A percentile compares a stretch with the other conserved stretches of the same genome.
phyloP scores from a whole-genome alignment of 352 stramenopile species.

The Phytophthora cactorum region DNA sequence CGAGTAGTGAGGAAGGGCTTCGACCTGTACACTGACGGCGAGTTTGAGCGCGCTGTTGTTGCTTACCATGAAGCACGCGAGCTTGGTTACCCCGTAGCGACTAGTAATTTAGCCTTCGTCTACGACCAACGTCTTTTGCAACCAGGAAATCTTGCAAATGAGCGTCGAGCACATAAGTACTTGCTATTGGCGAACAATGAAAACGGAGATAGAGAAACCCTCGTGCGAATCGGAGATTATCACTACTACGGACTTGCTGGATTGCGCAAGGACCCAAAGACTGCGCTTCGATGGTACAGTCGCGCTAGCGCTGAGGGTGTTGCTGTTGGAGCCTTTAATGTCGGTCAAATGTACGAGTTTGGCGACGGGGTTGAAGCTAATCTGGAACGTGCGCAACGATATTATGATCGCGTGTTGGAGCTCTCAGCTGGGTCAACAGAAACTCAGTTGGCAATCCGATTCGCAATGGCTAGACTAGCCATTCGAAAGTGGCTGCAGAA shows the following conservation, averaged over 20 bases:
- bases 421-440: constrained; percentile 43
- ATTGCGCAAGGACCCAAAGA: constrained; percentile 32
- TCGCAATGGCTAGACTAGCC: constrained; percentile 45
- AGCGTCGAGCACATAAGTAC: constrained; percentile 47
- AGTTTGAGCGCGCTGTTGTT: constrained; percentile 55
- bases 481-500: constrained; percentile 40
- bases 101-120: constrained; percentile 79
- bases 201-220: constrained; percentile 62
- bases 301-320: constrained; percentile 69
- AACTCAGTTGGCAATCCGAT: constrained; percentile 39
- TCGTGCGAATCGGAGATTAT: constrained; percentile 79
- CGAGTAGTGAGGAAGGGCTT: constrained; percentile 63
- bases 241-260: constrained; percentile 75
- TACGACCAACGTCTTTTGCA: constrained; percentile 65
- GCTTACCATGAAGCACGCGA: constrained; percentile 71
- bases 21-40: constrained; percentile 51
- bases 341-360: constrained; percentile 78
- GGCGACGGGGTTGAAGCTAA: constrained; percentile 59
- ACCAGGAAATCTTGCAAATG: constrained; percentile 24
- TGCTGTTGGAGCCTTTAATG: constrained; percentile 69
- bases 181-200: constrained; percentile 40
- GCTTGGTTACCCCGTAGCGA: constrained; percentile 67
- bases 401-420: constrained; percentile 68
- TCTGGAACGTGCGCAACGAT: constrained; percentile 56
- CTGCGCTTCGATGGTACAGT: constrained; percentile 74